phyloP scores from a whole-genome alignment of 2,329 filamentous ascomycete genomes.

The Fusarium incarnatum region DNA sequence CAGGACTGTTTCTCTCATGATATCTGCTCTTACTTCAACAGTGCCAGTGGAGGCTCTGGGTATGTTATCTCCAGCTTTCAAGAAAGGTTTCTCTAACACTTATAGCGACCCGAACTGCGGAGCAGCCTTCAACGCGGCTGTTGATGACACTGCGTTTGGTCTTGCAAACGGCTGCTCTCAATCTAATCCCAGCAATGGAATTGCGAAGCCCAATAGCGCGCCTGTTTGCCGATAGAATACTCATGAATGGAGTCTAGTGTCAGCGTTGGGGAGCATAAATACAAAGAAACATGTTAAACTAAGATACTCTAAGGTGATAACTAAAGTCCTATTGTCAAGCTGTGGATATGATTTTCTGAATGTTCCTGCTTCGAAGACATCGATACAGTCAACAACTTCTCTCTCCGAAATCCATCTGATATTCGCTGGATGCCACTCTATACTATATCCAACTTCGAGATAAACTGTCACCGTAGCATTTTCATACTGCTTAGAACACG shows the following conservation, averaged over 20 bases:
- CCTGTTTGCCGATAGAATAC: conserved; percentile 44
- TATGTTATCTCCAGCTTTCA: conserved; percentile 22
- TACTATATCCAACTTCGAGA: neutral
- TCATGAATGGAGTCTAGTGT: neutral
- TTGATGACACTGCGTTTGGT: conserved; percentile 58
- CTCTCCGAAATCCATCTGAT: neutral
- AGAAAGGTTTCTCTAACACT: neutral
- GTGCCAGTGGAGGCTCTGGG: conserved; percentile 60
- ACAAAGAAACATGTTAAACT: neutral
- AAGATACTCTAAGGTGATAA: neutral
- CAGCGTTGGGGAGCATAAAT: neutral
- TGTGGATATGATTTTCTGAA: neutral
- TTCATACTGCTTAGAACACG: too few relatives aligned
- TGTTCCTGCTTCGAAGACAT: neutral
- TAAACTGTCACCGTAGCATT: neutral
- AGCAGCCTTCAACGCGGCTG: conserved; percentile 55
- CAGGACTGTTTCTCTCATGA: conserved; percentile 64
- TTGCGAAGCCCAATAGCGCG: conserved; percentile 40
- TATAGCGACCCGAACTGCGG: conserved; percentile 61
- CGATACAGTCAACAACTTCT: neutral
- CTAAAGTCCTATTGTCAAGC: neutral
- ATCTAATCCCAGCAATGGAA: conserved; percentile 49
- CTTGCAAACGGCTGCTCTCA: conserved; percentile 50
- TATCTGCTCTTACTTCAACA: conserved; percentile 63
- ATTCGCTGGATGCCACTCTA: neutral